Conservation (phyloP, 2,329 filamentous ascomycete genomes). For the Trichoderma sp. region DNA sequence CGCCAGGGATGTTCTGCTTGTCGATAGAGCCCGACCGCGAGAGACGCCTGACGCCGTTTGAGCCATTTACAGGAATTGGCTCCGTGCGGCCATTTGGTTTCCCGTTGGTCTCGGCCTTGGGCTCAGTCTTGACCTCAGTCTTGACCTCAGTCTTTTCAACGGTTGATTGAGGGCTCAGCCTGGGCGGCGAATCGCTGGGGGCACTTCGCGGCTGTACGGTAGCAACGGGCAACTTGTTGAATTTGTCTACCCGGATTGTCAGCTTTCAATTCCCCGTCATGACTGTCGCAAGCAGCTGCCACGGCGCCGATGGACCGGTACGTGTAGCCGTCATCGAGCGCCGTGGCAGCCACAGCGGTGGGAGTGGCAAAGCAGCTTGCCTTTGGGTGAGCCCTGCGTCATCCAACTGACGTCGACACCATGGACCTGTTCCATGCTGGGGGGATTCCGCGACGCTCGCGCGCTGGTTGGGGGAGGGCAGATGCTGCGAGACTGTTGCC, state of each 20-base stretch:
- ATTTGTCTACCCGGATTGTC: conserved; percentile 29
- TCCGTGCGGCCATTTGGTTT: conserved; percentile 24
- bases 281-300: not conserved
- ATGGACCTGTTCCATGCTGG: conserved; percentile 73
- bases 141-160: conserved; percentile 24
- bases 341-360: conserved; percentile 2
- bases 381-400: conserved; percentile 75
- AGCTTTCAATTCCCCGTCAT: not conserved
- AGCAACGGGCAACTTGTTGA: conserved; percentile 26
- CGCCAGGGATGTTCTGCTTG: conserved; percentile 28
- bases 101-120: conserved; percentile 20
- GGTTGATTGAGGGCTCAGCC: conserved; percentile 28
- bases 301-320: not conserved
- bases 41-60: conserved; percentile 26
- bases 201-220: conserved; percentile 34
- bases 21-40: conserved; percentile 38
- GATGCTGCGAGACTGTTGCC: not conserved
- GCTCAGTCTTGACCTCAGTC: conserved; percentile 1
- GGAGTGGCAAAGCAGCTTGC: conserved; percentile 45
- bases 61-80: conserved; percentile 26
- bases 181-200: conserved; percentile 27
- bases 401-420: conserved; percentile 90
- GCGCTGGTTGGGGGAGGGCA: not conserved
- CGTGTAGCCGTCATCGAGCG: not conserved
- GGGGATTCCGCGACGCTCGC: conserved; percentile 16